Evolutionary conservation across 441 rosid species (phyloP).

Genomic region (Rhodomyrtus psidioides): DNA sequence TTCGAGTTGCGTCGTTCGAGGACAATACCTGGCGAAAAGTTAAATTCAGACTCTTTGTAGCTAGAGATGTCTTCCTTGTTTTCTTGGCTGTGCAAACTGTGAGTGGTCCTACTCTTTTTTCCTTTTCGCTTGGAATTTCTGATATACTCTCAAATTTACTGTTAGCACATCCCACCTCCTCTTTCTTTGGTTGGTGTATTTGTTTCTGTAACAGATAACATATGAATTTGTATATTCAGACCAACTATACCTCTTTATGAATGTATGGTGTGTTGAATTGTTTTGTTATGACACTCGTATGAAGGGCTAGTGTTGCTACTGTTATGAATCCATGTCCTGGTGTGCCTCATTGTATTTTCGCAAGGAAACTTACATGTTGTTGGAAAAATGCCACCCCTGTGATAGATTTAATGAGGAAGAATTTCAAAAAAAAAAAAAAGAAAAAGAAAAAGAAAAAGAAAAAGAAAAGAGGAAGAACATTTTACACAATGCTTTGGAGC

Average conservation of each 20-base stretch:
- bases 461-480: background rate
- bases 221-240: background rate
- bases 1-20: slow-evolving; percentile 60
- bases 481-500: background rate
- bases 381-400: background rate
- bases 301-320: background rate
- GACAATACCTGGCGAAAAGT: slow-evolving; percentile 84
- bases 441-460: too few species aligned
- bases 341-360: background rate
- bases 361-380: background rate
- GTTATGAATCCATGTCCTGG: background rate
- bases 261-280: background rate
- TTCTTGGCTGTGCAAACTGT: slow-evolving; percentile 73
- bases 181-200: background rate
- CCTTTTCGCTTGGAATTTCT: background rate
- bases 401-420: background rate
- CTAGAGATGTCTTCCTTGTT: slow-evolving; percentile 87
- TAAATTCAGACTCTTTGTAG: slow-evolving; percentile 89
- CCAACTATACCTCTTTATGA: background rate
- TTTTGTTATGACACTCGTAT: background rate
- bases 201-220: background rate
- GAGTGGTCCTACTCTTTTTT: slow-evolving; percentile 38
- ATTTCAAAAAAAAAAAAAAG: too few species aligned
- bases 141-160: background rate
- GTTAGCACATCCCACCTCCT: background rate